Percentiles rank a stretch among this genome's conserved stretches.
These are phyloP conservation scores for Suillus weaverae DNA, from an alignment of 768 basidiomycete genomes.

Conservation along the genomic window DNA sequence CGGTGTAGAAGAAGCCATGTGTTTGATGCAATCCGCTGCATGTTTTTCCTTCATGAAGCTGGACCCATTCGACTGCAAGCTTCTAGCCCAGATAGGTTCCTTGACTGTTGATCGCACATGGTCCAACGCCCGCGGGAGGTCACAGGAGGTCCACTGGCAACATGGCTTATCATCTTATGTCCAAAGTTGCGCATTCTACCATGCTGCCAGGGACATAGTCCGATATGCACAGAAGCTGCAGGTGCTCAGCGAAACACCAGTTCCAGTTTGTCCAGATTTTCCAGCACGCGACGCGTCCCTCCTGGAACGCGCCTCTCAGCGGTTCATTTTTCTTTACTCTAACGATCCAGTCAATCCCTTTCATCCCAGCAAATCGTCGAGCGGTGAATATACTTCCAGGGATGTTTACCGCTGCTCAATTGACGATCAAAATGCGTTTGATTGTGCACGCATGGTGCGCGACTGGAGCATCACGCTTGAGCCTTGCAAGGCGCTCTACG, in stretches of 20 bases:
- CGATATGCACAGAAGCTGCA: constrained; percentile 8
- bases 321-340: constrained; percentile 17
- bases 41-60: constrained; percentile 40
- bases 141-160: constrained; percentile 39
- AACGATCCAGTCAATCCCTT: neutral
- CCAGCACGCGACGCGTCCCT: constrained; percentile 15
- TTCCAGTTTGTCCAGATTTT: constrained; percentile 13
- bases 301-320: constrained; percentile 16
- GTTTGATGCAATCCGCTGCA: constrained; percentile 34
- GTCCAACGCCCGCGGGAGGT: constrained; percentile 33
- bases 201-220: constrained; percentile 13
- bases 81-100: constrained; percentile 32
- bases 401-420: constrained; percentile 1
- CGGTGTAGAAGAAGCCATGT: constrained; percentile 42
- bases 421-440: constrained; percentile 14
- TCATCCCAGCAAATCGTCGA: neutral
- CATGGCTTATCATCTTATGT: constrained; percentile 18
- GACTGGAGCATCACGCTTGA: constrained; percentile 1
- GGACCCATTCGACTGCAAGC: constrained; percentile 20
- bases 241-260: constrained; percentile 5
- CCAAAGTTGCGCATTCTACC: constrained; percentile 30
- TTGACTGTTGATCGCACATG: constrained; percentile 35
- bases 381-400: constrained; percentile 10
- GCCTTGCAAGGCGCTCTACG: neutral
- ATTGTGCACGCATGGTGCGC: constrained; percentile 7